phyloP scores from a whole-genome alignment of 768 basidiomycete genomes.

The Hygrophorus russula region DNA sequence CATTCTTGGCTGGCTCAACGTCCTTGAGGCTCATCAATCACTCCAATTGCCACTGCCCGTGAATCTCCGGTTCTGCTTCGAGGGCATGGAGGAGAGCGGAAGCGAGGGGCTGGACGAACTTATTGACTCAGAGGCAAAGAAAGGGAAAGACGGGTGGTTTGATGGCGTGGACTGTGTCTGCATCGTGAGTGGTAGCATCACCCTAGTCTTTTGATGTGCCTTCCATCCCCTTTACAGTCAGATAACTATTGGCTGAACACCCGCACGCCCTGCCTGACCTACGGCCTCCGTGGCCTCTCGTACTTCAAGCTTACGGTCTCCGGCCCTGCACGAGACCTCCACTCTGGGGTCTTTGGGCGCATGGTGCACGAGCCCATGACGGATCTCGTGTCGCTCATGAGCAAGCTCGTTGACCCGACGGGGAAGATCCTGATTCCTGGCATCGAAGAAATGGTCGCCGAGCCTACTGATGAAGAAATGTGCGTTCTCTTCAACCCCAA shows the following conservation, averaged over 20 bases:
- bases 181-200: constrained; percentile 45
- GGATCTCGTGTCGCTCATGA: constrained; percentile 75
- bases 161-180: constrained; percentile 86
- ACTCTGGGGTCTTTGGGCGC: constrained; percentile 81
- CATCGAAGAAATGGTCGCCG: constrained; percentile 73
- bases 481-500: constrained; percentile 17
- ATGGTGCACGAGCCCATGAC: constrained; percentile 91
- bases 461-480: constrained; percentile 65
- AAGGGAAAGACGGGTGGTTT: constrained; percentile 58
- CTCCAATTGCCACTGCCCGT: constrained; percentile 68
- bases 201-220: neutral
- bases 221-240: constrained; percentile 31
- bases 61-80: constrained; percentile 86
- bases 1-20: constrained; percentile 81
- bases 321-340: constrained; percentile 81
- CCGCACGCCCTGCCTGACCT: constrained; percentile 71
- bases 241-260: constrained; percentile 94
- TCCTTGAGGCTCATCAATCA: constrained; percentile 72
- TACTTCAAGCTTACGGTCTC: constrained; percentile 79
- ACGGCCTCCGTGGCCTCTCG: constrained; percentile 78
- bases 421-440: constrained; percentile 88
- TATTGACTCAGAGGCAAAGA: constrained; percentile 60
- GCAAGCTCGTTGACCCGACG: constrained; percentile 66
- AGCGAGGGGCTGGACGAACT: constrained; percentile 86
- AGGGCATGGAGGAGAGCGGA: constrained; percentile 96